phyloP scores from a whole-genome alignment of 31 red algal genomes.

The Bonnemaisonia californica region DNA sequence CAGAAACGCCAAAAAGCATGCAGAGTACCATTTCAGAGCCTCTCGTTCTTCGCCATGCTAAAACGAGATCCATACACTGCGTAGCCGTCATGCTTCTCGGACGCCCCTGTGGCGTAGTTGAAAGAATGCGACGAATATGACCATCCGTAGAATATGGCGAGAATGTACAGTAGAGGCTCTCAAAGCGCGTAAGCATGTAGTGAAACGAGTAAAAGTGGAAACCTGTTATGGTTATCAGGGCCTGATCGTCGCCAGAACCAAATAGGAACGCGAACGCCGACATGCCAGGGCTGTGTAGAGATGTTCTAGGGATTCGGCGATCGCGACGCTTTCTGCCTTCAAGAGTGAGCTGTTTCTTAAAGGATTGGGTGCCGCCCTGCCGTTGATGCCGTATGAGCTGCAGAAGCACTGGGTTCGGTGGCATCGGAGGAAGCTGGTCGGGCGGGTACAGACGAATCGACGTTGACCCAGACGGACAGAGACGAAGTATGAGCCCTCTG shows the following conservation, averaged over 20 bases:
- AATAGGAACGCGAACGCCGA: slow-evolving; percentile 16
- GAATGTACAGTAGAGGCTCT: background rate
- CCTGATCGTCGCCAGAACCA: background rate
- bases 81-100: background rate
- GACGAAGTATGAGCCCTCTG: too few species aligned
- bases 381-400: too few species aligned
- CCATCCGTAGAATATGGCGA: background rate
- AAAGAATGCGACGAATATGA: background rate
- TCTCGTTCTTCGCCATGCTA: background rate
- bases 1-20: background rate
- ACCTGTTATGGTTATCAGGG: background rate
- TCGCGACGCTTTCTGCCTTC: too few species aligned
- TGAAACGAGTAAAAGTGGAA: background rate
- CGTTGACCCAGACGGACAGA: too few species aligned
- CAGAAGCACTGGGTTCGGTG: too few species aligned
- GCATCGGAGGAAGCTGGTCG: too few species aligned
- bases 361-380: too few species aligned
- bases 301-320: too few species aligned
- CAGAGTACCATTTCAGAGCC: slow-evolving; percentile 14
- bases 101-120: background rate
- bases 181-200: background rate
- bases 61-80: background rate
- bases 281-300: too few species aligned
- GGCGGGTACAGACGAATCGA: too few species aligned
- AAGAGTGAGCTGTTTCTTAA: too few species aligned